These are phyloP conservation scores for Neurospora sublineolata DNA, from an alignment of 495 filamentous ascomycete genomes.

Conservation along the genomic window DNA sequence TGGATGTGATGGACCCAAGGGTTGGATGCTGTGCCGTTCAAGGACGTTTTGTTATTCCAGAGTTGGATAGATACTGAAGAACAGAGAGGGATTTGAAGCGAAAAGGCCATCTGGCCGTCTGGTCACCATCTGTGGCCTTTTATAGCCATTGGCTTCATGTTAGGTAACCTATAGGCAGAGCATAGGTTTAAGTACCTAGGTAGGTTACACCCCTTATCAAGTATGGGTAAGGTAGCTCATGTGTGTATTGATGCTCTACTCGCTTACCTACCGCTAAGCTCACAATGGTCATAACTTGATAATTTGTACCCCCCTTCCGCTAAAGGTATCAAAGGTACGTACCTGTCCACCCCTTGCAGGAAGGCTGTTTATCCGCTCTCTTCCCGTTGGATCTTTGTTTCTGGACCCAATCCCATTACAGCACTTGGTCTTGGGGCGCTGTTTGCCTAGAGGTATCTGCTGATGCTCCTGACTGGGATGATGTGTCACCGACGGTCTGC, in stretches of 20 bases:
- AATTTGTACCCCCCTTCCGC: neutral
- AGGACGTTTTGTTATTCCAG: neutral
- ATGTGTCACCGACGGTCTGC: neutral
- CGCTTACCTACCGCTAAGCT: neutral
- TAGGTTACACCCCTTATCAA: neutral
- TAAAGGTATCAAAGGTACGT: neutral
- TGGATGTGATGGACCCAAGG: neutral
- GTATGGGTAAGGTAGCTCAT: neutral
- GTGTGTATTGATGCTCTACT: neutral
- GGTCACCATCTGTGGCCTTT: neutral
- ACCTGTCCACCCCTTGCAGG: neutral
- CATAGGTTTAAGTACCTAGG: neutral
- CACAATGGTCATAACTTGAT: neutral
- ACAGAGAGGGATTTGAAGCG: neutral
- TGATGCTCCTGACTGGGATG: neutral
- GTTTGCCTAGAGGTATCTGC: neutral
- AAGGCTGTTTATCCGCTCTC: neutral
- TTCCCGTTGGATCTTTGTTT: neutral
- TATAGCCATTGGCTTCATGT: neutral
- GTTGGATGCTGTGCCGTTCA: neutral
- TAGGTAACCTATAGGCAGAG: neutral
- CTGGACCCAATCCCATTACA: neutral
- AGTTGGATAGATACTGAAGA: neutral
- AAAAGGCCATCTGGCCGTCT: neutral
- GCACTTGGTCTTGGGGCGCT: neutral